Evolutionary conservation across 345 rosid genomes (phyloP).

Genomic region (Abelmoschus esculentus): DNA sequence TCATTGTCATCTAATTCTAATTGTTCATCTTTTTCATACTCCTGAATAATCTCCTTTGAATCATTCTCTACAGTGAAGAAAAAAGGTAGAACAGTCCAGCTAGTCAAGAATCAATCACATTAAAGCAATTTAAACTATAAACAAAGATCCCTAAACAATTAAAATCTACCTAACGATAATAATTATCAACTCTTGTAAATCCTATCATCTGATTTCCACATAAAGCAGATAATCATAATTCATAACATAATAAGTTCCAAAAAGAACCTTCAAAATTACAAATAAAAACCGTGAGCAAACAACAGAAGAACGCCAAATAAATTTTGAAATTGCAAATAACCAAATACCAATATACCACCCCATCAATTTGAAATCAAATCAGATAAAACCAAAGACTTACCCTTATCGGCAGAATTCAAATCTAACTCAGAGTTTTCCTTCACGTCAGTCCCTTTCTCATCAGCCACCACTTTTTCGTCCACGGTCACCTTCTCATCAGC

Average conservation of each 20-base stretch:
- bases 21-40: constrained; percentile 66
- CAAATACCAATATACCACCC: not conserved
- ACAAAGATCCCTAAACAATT: not conserved
- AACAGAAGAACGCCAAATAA: not conserved
- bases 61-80: constrained; percentile 65
- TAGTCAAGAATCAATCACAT: constrained; percentile 18
- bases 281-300: not conserved
- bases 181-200: not conserved
- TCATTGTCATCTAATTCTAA: constrained; percentile 84
- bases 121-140: not conserved
- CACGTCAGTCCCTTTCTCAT: constrained; percentile 18
- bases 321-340: not conserved
- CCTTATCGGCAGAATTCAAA: constrained; percentile 28
- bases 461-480: constrained; percentile 8
- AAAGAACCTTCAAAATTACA: not conserved
- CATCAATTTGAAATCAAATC: not conserved
- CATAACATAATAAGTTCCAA: not conserved
- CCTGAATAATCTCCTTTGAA: constrained; percentile 52
- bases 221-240: not conserved
- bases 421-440: constrained; percentile 14
- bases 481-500: constrained; percentile 14
- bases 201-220: not conserved
- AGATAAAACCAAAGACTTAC: constrained; percentile 28
- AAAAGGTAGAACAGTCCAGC: constrained; percentile 34
- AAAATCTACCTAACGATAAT: not conserved